These are phyloP conservation scores for Spergularia azorica DNA, from an alignment of 179 eudicot genomes.

Conservation along the genomic window DNA sequence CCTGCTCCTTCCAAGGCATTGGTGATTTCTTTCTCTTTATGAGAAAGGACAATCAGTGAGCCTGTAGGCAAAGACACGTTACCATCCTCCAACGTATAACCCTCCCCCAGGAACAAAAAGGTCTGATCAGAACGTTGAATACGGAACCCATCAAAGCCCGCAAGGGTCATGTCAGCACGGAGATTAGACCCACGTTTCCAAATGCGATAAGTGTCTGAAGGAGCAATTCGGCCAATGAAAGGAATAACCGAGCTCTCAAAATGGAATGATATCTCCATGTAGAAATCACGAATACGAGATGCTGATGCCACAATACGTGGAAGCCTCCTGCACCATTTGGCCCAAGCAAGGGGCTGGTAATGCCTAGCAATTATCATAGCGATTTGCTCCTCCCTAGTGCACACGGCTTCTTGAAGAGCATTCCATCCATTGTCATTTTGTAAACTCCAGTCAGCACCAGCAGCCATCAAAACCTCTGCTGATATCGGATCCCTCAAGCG, in stretches of 20 bases:
- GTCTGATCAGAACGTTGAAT: slow-evolving; percentile 92
- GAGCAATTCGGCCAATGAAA: slow-evolving; percentile 81
- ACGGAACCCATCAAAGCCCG: slow-evolving; percentile 90
- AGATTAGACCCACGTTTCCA: slow-evolving; percentile 92
- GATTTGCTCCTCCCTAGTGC: slow-evolving; percentile 78
- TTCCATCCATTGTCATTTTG: slow-evolving; percentile 95
- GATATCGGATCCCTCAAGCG: slow-evolving; percentile 64
- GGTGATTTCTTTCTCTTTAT: slow-evolving; percentile 80
- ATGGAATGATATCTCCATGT: slow-evolving; percentile 93
- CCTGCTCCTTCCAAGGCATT: slow-evolving; percentile 98
- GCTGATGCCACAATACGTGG: slow-evolving; percentile 79
- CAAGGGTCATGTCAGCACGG: slow-evolving; percentile 93
- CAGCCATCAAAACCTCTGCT: slow-evolving; percentile 78
- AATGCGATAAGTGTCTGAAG: slow-evolving; percentile 82
- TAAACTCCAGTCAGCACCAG: slow-evolving; percentile 95
- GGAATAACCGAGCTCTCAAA: slow-evolving; percentile 95
- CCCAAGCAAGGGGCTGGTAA: slow-evolving; percentile 90
- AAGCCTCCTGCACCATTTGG: slow-evolving; percentile 91
- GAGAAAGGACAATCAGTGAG: slow-evolving; percentile 73
- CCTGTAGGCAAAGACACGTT: slow-evolving; percentile 70
- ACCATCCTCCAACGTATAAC: slow-evolving; percentile 65
- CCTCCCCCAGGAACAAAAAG: slow-evolving; percentile 83
- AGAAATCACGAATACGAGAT: slow-evolving; percentile 76
- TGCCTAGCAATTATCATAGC: slow-evolving; percentile 88
- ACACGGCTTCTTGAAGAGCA: slow-evolving; percentile 89